Evolutionary conservation across 1,139 yeast species (phyloP), one percentile per base, ranked within the genome.

Genomic region (Lodderomyces beijingensis): DNA sequence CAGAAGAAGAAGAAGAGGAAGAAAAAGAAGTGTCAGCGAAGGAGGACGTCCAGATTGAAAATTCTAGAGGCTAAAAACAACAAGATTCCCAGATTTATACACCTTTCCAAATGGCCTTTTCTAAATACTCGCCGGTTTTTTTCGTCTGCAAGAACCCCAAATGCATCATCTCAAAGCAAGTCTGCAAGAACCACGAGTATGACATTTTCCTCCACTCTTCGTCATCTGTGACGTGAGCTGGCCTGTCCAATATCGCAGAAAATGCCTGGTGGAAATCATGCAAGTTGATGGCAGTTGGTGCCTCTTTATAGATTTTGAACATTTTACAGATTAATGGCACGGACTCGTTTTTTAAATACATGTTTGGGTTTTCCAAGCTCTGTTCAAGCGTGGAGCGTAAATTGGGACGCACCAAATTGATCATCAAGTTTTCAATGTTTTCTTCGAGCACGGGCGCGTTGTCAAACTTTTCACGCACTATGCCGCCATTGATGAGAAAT

Each of bases 201-300:
- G 57, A 43, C 35, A 65, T 31, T 36, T 57, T 53, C 25, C 63
- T 57, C 82, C 86, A 79, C 19, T 34, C 39, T 17, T 33, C 30
- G 10, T 23, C 31, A 2, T 15, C 22, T 3, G 12, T 11, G 5
- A 23, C 18, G 14, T 16, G 13, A 14, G 7, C 11, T 3, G 34
- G 27, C 30, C 67, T 39, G 14, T 70, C 66, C 16, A 85, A 48
- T 0, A 78, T 61, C 38, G 70, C 75, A 47, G 71, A 75, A 59
- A 86, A 88, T 1, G 89, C 88, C 30, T 66, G 59, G 50, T 72
- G 88, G 48, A 83, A 84, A 47, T 88, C 96, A 55, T 71, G 83
- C 32, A 86, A 72, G 50, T 87, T 88, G 42, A 87, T 70, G 16
- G 70, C 62, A 2, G 79, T 67, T 17, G 87, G 85, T 0, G 96